Evolutionary conservation across 2,329 filamentous ascomycete genomes (phyloP), one percentile per base, ranked within the genome.

Genomic region (Penicillium glabrum): DNA sequence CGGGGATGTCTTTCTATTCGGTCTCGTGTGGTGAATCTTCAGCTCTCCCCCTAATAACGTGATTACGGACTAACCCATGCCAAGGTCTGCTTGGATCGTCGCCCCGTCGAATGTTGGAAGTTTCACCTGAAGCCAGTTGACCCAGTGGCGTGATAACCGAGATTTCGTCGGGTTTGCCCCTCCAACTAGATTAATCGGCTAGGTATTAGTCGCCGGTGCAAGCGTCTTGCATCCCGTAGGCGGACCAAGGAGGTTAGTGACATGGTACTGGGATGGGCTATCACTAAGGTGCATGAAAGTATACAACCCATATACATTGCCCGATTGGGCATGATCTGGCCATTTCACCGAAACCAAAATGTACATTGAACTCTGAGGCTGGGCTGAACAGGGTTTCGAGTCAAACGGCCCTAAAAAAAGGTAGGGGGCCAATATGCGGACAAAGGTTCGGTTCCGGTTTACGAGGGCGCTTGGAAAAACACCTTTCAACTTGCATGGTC

Each of bases 71-170:
- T 19, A 19, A 39, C 23, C 39, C 39, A 41, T 7, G 45, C 49
- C 45, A 57, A 53, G 54, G 44, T 43, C 23, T n/a, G 14, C 37
- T 57, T 53, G 51, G 54, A 57, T 57, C 54, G 45, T 52, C 50
- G 39, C 46, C 46, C 48, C 19, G 48, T 46, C 16, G n/a, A 44
- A 37, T 37, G 27, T 29, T 29, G 35, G n/a, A 39, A 45, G 43
- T 43, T 50, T 49, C 47, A 56, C 39, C 46, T 56, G 44, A 43
- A 51, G 31, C 24, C 46, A 27, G 35, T 46, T 48, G 46, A 52
- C 29, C 50, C 43, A 27, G 61, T 63, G 62, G 61, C 57, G 61
- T 61, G 53, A 56, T 56, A 56, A 43, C 59, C 59, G 47, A 57
- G 46, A 44, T 54, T 51, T 50, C 21, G n/a, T 13, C 16, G 35